Evolutionary conservation across 2,329 filamentous ascomycete species (phyloP).

Genomic region (Rosellinia necatrix): DNA sequence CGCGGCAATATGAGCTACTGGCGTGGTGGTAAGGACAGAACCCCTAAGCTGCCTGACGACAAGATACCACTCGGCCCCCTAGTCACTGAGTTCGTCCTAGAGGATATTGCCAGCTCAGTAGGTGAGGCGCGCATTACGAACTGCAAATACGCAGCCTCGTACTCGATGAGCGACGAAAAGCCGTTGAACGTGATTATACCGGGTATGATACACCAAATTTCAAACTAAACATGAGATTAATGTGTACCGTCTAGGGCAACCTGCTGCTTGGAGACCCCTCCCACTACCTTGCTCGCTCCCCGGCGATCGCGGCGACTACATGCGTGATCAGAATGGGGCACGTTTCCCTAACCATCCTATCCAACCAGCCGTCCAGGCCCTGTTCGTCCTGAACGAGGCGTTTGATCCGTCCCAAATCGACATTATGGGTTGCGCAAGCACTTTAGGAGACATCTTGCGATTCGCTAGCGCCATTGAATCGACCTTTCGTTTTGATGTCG

Average conservation of each 20-base stretch:
- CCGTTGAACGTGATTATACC: conserved; percentile 31
- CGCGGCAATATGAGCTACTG: neutral
- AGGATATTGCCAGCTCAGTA: conserved; percentile 4
- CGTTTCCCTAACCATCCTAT: conserved; percentile 33
- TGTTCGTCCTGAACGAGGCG: conserved; percentile 27
- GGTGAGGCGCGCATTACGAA: conserved; percentile 30
- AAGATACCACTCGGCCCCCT: conserved; percentile 22
- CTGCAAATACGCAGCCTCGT: conserved; percentile 33
- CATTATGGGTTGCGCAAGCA: conserved; percentile 34
- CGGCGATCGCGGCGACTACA: conserved; percentile 28
- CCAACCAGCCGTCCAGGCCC: conserved; percentile 30
- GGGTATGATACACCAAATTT: conserved; percentile 24
- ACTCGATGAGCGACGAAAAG: conserved; percentile 30
- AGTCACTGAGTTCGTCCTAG: conserved; percentile 24
- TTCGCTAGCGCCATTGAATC: conserved; percentile 28
- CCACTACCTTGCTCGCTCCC: conserved; percentile 28
- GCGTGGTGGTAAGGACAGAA: neutral
- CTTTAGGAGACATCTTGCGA: conserved; percentile 35
- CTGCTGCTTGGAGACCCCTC: conserved; percentile 32
- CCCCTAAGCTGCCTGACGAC: neutral
- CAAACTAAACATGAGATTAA: conserved; percentile 12
- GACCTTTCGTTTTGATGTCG: conserved; percentile 34
- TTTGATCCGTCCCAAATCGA: conserved; percentile 32
- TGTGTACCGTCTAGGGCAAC: conserved; percentile 25
- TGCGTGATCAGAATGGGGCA: conserved; percentile 35